Conservation (phyloP, 768 basidiomycete species). For the Sistotremastrum niveocremeum region DNA sequence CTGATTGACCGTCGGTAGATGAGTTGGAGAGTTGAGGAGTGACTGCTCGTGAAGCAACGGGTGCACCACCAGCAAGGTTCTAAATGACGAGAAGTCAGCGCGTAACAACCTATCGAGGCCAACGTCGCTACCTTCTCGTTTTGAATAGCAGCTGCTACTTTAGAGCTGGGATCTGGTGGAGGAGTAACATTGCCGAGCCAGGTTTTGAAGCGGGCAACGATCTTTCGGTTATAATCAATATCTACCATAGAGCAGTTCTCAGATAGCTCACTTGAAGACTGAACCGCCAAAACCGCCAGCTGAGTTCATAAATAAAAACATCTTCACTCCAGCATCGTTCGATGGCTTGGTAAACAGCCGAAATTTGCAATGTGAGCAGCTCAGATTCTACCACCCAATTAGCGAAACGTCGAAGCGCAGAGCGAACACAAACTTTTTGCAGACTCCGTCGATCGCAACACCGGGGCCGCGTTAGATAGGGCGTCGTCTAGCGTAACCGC, state of each 20-base stretch:
- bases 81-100: too few relatives aligned
- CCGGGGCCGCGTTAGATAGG: slow-evolving; percentile 24
- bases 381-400: not conserved
- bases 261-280: slow-evolving; percentile 60
- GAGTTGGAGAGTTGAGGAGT: too few relatives aligned
- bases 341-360: slow-evolving; percentile 59
- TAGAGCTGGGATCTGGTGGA: slow-evolving; percentile 25
- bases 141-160: slow-evolving; percentile 13
- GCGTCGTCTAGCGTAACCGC: slow-evolving; percentile 61
- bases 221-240: slow-evolving; percentile 26
- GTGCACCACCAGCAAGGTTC: too few relatives aligned
- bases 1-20: slow-evolving; percentile 25
- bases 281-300: slow-evolving; percentile 80
- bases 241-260: not conserved
- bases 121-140: slow-evolving; percentile 15
- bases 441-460: slow-evolving; percentile 24
- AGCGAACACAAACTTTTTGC: slow-evolving; percentile 26
- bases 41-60: too few relatives aligned
- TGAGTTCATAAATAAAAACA: slow-evolving; percentile 71
- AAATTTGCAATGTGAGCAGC: slow-evolving; percentile 47
- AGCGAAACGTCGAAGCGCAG: not conserved
- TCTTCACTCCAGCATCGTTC: slow-evolving; percentile 77
- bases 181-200: slow-evolving; percentile 59
- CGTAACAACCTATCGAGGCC: too few relatives aligned
- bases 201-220: slow-evolving; percentile 62